Evolutionary conservation across 2,329 filamentous ascomycete genomes (phyloP).

Genomic region (Bipolaris zeicola): DNA sequence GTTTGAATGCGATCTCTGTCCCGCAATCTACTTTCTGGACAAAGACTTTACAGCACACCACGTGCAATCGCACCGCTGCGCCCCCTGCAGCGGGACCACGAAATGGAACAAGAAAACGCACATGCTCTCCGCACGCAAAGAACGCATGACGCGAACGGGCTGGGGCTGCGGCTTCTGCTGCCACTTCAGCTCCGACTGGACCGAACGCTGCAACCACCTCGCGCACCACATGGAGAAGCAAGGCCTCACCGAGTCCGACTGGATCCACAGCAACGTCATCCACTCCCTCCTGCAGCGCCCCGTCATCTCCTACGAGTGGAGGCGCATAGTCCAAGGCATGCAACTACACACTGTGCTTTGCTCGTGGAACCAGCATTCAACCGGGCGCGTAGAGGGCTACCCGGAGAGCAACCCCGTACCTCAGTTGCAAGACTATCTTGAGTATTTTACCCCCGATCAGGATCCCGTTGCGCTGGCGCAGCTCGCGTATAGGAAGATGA

Average conservation of each 20-base stretch:
- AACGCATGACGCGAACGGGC: constrained; percentile 55
- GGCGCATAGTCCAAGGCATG: constrained; percentile 22
- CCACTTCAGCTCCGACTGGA: constrained; percentile 64
- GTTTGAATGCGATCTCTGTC: constrained; percentile 67
- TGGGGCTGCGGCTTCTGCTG: constrained; percentile 72
- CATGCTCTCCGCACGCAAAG: constrained; percentile 48
- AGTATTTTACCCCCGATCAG: constrained; percentile 29
- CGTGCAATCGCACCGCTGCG: constrained; percentile 64
- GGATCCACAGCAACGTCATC: constrained; percentile 69
- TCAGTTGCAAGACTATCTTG: constrained; percentile 39
- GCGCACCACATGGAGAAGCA: constrained; percentile 65
- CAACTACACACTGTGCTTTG: constrained; percentile 18
- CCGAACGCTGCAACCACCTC: constrained; percentile 69
- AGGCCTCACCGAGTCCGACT: constrained; percentile 62
- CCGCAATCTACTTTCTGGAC: constrained; percentile 67
- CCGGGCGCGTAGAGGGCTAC: constrained; percentile 39
- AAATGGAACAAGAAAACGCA: constrained; percentile 58
- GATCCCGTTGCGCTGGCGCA: constrained; percentile 26
- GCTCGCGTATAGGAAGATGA: constrained; percentile 28
- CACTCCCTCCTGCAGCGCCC: constrained; percentile 69
- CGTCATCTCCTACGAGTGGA: constrained; percentile 63
- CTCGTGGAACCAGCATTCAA: constrained; percentile 32
- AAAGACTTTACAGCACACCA: constrained; percentile 70
- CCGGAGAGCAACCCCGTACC: constrained; percentile 26
- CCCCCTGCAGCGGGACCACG: constrained; percentile 44